A percentile compares a stretch with the other conserved stretches of the same genome.
Evolutionary conservation across 2,329 filamentous ascomycete species (phyloP).

Genomic region (Ilyonectria mors-panacis): DNA sequence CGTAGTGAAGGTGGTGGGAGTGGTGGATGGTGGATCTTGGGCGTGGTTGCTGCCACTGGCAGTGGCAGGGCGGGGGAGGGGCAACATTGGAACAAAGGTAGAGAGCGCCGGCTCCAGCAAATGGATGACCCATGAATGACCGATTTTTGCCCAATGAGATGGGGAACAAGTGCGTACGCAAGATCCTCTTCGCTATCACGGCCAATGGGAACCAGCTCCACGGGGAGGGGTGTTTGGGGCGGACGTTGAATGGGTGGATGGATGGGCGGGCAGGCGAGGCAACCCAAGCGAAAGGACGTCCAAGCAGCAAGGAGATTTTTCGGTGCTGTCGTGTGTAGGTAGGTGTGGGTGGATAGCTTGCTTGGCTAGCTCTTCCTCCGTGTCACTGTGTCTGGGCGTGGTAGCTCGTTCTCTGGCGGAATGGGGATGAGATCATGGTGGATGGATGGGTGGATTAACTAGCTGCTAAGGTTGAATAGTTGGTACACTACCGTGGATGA

Average conservation of each 20-base stretch:
- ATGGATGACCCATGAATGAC: slow-evolving; percentile 18
- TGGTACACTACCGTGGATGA: slow-evolving; percentile 23
- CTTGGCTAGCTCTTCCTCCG: not conserved
- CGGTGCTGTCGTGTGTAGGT: slow-evolving; percentile 22
- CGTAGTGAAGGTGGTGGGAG: slow-evolving; percentile 24
- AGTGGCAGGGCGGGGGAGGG: slow-evolving; percentile 34
- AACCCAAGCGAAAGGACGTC: slow-evolving; percentile 10
- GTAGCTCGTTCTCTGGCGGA: not conserved
- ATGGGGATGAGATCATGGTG: slow-evolving; percentile 16
- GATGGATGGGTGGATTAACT: slow-evolving; percentile 24
- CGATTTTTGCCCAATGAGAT: slow-evolving; percentile 29
- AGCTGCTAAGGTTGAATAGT: slow-evolving; percentile 24
- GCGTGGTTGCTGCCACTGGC: slow-evolving; percentile 5
- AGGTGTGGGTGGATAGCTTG: slow-evolving; percentile 8
- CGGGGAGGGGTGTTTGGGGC: slow-evolving; percentile 12
- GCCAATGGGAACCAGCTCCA: slow-evolving; percentile 25
- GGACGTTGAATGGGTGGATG: slow-evolving; percentile 13
- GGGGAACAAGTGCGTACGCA: slow-evolving; percentile 11
- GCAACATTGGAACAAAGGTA: slow-evolving; percentile 7
- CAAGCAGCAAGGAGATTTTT: slow-evolving; percentile 22
- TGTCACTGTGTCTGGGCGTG: not conserved
- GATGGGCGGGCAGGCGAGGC: slow-evolving; percentile 22
- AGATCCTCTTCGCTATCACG: slow-evolving; percentile 21
- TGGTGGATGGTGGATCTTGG: slow-evolving; percentile 28
- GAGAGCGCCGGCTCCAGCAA: slow-evolving; percentile 12